Percentiles rank a stretch among this genome's conserved stretches.
These are phyloP conservation scores for Tritrichomonas foetus DNA, from an alignment of 208 protist species.

Conservation along the genomic window DNA sequence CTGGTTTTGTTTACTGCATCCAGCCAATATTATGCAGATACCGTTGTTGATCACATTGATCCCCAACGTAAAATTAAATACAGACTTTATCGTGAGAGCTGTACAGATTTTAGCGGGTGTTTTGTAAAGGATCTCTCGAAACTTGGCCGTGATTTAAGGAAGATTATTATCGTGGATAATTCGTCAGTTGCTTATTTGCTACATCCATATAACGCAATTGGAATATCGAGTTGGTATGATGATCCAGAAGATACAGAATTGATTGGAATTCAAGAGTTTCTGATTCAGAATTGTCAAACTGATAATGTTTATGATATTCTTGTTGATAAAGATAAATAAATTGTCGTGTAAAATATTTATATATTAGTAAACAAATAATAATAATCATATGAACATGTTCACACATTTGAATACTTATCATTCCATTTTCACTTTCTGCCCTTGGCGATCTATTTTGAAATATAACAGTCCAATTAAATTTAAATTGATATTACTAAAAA, in stretches of 20 bases:
- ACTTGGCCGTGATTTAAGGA: neutral
- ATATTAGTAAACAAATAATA: no score
- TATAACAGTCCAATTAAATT: no score
- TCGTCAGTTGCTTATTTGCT: slow-evolving; percentile 15
- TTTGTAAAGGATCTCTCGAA: slow-evolving; percentile 32
- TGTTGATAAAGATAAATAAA: no score
- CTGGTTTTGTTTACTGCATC: slow-evolving; percentile 41
- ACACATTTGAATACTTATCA: no score
- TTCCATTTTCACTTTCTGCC: no score
- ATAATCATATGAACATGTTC: no score
- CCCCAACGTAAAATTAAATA: neutral
- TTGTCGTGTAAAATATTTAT: no score
- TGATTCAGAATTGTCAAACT: neutral
- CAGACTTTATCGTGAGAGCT: slow-evolving; percentile 35
- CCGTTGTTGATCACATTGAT: slow-evolving; percentile 16
- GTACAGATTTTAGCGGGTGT: neutral
- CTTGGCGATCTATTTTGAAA: no score
- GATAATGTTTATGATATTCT: neutral
- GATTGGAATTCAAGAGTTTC: neutral
- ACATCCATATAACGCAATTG: slow-evolving; percentile 25
- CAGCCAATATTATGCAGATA: neutral
- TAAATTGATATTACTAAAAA: no score
- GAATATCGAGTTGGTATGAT: slow-evolving; percentile 40
- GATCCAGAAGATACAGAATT: slow-evolving; percentile 18
- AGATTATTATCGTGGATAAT: slow-evolving; percentile 39